Conservation (phyloP, 169 alveolate genomes). For the Cryptosporidium felis region DNA sequence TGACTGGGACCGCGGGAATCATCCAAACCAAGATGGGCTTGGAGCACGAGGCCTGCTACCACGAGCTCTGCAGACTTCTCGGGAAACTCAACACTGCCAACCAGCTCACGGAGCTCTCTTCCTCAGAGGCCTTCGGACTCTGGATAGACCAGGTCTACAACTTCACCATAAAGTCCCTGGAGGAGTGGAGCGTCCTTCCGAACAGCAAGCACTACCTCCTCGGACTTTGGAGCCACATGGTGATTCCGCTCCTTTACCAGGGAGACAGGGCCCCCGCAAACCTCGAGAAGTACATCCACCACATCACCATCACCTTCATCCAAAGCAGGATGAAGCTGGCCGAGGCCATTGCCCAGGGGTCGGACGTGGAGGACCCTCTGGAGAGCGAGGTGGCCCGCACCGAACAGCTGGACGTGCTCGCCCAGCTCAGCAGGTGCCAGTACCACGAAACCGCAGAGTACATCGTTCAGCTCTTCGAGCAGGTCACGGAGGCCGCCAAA, state of each 20-base stretch:
- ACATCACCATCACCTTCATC: slow-evolving; percentile 76
- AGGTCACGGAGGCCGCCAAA: slow-evolving; percentile 70
- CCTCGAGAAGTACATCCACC: slow-evolving; percentile 81
- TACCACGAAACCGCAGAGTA: slow-evolving; percentile 76
- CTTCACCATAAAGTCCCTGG: slow-evolving; percentile 88
- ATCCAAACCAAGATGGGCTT: slow-evolving; percentile 87
- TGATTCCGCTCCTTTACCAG: slow-evolving; percentile 84
- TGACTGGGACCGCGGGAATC: slow-evolving; percentile 87
- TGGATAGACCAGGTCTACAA: slow-evolving; percentile 89
- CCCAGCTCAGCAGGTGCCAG: slow-evolving; percentile 76
- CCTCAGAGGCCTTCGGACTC: slow-evolving; percentile 79
- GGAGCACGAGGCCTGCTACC: slow-evolving; percentile 88
- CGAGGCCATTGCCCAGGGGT: slow-evolving; percentile 77
- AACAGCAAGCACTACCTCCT: slow-evolving; percentile 91
- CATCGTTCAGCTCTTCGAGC: slow-evolving; percentile 74
- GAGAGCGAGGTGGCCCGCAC: slow-evolving; percentile 75
- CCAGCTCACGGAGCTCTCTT: slow-evolving; percentile 80
- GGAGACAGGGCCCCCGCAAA: slow-evolving; percentile 84
- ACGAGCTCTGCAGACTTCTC: slow-evolving; percentile 89
- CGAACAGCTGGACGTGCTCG: slow-evolving; percentile 78
- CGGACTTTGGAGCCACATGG: slow-evolving; percentile 92
- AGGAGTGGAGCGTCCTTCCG: slow-evolving; percentile 87
- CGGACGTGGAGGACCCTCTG: slow-evolving; percentile 78
- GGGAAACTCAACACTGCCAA: slow-evolving; percentile 90
- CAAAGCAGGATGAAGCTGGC: slow-evolving; percentile 82